Base-by-base conservation (phyloP, 306 rosid species). In the Cyclanthera cordifolia region DNA sequence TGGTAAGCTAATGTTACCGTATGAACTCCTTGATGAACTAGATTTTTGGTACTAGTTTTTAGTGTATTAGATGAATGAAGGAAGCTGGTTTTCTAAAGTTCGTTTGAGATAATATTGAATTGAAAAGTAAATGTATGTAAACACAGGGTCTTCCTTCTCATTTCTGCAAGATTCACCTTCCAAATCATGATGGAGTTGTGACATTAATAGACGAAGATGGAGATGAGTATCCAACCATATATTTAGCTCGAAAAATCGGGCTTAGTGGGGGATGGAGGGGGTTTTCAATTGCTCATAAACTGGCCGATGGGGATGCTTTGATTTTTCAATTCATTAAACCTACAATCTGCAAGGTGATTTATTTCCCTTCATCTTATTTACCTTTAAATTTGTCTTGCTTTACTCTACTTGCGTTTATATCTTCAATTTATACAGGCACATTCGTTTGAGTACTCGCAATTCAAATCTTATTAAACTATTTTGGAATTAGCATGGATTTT, bases 261-360 rank as follows among this genome's bases (percentile, higher is more conserved):
- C 84, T 88, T 3, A 88, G 93, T 30, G 95, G 89, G 52, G 93
- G 97, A 68, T 88, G 97, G 93, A 83, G 60, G 71, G 97, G 87
- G 27, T 89, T 92, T 64, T 54, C 97, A 3, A 73, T 89, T 77
- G 96, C 95, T 73, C 97, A 87, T 78, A 67, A 75, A 13, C 79
- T 87, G 79, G 87, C 78, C 6, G 90, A 87, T 47, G 97, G 97
- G 27, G 96, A 91, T 23, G 96, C 97, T 17, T 67, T 91, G 41
- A 75, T 87, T 67, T 91, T 86, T 72, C 90, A 91, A 56, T 66
- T 89, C 71, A 80, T 81, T 53, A 75, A 43, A 53, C 84, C 83
- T 68, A 75, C 83, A 23, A 60, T 76, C 51, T 85, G 89, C 84
- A 86, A 91, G 96, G 97, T 91, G 80, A 84, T 75, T 89, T 79